phyloP scores from a whole-genome alignment of 2,329 filamentous ascomycete genomes.

The Aspergillus eucalypticola region DNA sequence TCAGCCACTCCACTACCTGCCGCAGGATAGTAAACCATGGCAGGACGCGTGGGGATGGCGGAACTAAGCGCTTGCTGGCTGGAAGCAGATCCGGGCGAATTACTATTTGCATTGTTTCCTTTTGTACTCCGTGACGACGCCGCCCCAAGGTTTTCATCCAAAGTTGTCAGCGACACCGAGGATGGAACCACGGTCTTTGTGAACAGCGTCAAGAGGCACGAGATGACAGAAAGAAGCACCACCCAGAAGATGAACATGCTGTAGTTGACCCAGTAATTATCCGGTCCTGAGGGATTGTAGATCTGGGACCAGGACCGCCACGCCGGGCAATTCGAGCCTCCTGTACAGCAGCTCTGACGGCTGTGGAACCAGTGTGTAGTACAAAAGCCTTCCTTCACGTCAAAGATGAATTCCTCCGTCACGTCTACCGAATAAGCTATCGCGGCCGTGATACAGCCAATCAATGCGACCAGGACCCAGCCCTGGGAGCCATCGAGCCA shows the following conservation, averaged over 20 bases:
- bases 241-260: constrained; percentile 72
- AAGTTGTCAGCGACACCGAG: constrained; percentile 77
- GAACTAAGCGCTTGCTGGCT: constrained; percentile 42
- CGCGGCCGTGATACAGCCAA: constrained; percentile 79
- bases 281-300: constrained; percentile 52
- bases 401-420: constrained; percentile 80
- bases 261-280: constrained; percentile 70
- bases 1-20: constrained; percentile 96
- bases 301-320: constrained; percentile 69
- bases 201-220: constrained; percentile 77
- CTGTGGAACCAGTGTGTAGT: constrained; percentile 68
- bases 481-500: constrained; percentile 87
- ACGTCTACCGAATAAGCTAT: constrained; percentile 89
- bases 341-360: constrained; percentile 66
- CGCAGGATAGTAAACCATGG: constrained; percentile 93
- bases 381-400: constrained; percentile 90
- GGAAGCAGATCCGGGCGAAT: constrained; percentile 42
- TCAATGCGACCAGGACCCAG: constrained; percentile 89
- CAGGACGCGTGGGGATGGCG: constrained; percentile 49
- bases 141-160: constrained; percentile 90
- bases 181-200: constrained; percentile 96
- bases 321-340: constrained; percentile 55
- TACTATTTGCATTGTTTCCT: constrained; percentile 48
- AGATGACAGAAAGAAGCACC: constrained; percentile 66
- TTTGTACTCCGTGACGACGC: constrained; percentile 50